These are phyloP conservation scores for Talaromyces sp. DNA, from an alignment of 2,329 filamentous ascomycete species.

Conservation along the genomic window DNA sequence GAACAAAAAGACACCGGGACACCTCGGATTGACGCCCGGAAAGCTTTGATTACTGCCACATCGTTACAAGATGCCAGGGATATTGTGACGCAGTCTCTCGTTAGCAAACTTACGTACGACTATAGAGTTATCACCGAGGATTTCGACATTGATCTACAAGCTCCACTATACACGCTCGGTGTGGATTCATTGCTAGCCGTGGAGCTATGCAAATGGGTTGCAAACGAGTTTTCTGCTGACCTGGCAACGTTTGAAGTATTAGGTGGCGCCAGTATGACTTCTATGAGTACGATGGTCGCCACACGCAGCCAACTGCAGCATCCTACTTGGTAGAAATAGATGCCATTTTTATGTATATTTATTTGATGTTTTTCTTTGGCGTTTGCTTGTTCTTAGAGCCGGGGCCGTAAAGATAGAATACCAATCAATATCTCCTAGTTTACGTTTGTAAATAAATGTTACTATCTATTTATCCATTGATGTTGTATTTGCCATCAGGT, in stretches of 20 bases:
- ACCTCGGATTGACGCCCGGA: neutral
- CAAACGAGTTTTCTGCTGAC: slow-evolving; percentile 24
- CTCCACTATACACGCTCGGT: slow-evolving; percentile 27
- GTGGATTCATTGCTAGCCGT: slow-evolving; percentile 42
- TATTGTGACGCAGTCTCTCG: slow-evolving; percentile 11
- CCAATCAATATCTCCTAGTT: neutral
- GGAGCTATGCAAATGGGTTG: slow-evolving; percentile 39
- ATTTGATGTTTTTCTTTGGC: neutral
- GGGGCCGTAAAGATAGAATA: neutral
- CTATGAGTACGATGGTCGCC: neutral
- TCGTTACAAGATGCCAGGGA: slow-evolving; percentile 10
- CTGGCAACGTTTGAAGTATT: slow-evolving; percentile 36
- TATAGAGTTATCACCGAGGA: slow-evolving; percentile 15
- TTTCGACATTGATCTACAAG: slow-evolving; percentile 23
- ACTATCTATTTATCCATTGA: no score
- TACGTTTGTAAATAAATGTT: no score
- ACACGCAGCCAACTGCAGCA: neutral
- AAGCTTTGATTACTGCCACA: slow-evolving; percentile 9
- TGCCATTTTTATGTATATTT: neutral
- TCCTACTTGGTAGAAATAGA: neutral
- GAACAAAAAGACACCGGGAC: neutral
- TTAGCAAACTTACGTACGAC: slow-evolving; percentile 10
- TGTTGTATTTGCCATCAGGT: neutral
- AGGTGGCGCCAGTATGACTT: slow-evolving; percentile 20
- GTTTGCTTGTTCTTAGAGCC: neutral